Evolutionary conservation across 2,329 filamentous ascomycete species (phyloP).

Genomic region (Magnaporthiopsis rhizophila): DNA sequence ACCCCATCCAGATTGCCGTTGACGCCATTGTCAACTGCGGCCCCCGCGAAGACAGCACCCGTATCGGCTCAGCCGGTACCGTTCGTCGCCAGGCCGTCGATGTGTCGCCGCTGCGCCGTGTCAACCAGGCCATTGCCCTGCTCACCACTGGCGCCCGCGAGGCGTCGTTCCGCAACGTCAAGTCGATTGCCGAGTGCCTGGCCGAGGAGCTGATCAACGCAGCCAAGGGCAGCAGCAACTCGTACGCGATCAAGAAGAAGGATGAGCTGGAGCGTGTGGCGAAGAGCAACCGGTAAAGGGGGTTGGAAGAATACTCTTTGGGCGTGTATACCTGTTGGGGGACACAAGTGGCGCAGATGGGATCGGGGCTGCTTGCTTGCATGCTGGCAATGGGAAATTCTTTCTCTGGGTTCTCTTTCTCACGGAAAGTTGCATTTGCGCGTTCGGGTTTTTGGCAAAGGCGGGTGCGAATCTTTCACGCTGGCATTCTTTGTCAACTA

Average conservation of each 20-base stretch:
- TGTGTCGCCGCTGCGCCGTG: constrained; percentile 97
- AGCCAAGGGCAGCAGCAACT: constrained; percentile 99
- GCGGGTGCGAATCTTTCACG: constrained; percentile 27
- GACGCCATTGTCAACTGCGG: constrained; percentile 99
- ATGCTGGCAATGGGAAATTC: constrained; percentile 18
- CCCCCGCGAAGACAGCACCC: constrained; percentile 98
- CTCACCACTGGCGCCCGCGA: constrained; percentile 98
- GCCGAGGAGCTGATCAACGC: constrained; percentile 99
- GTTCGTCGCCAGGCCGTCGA: constrained; percentile 99
- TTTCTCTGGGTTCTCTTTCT: constrained; percentile 20
- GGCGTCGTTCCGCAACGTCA: constrained; percentile 99
- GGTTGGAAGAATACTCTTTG: constrained; percentile 9
- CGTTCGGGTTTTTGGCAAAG: constrained; percentile 29
- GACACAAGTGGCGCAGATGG: constrained; percentile 2
- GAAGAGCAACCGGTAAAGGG: constrained; percentile 98
- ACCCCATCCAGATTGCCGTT: constrained; percentile 99
- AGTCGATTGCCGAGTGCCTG: constrained; percentile 98
- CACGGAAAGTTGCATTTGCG: constrained; percentile 32
- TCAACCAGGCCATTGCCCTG: constrained; percentile 99
- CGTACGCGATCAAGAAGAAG: constrained; percentile 99
- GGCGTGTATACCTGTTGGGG: constrained; percentile 1
- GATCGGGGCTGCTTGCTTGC: constrained; percentile 7
- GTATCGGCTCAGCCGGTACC: constrained; percentile 98
- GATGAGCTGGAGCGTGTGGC: constrained; percentile 99
- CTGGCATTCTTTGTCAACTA: constrained; percentile 36